Base-by-base conservation (phyloP, 2,329 filamentous ascomycete genomes). In the Penicillium freii region DNA sequence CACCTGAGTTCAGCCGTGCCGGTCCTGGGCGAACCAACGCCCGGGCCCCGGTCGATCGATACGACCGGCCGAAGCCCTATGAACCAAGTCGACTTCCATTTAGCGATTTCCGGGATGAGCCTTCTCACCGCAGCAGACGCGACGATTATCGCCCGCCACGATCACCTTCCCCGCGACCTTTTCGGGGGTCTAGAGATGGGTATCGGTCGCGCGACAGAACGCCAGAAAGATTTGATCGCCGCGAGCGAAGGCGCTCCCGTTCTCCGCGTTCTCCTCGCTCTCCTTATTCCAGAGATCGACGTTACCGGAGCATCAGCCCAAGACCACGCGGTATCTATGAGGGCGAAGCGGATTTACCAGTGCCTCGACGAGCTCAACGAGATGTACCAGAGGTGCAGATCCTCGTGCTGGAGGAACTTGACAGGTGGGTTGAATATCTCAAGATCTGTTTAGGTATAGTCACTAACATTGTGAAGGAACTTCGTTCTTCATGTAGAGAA, bases 321-420 rank as follows among this genome's bases (percentile, higher is more conserved):
- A 68, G 81, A 33, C 75, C 81, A 49, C 75, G 82, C 23, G 76
- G 80, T 38, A 77, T 82, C 46, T 74, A 79, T 56, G 82, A 87
- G 53, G 77, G 79, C 34, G 85, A 89, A 61, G 79, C 83, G 39
- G 83, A 84, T 36, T 78, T 92, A 13, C 87, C 89, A 31, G 83
- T 96, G 8, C 90, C 91, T 43, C 84, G 87, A 55, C 83, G 92
- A 56, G 84, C 86, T 57, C 86, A 90, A 5, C 79, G 83, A 56
- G 86, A 94, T 62, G 87, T 97, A 23, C 92, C 93, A 2, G 92
- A 97, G 66, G 89, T 97, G 17, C 92, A 97, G 71, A 85, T 97
- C 31, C 84, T 97, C 29, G 83, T 95, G 5, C 80, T 93, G 44
- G 87, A 93, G 62, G 87, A 92, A 64, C 82, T 95, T 13, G 85